Evolutionary conservation across 2,329 filamentous ascomycete species (phyloP), one percentile per base, ranked within the genome.

Genomic region (Graphium sp.): DNA sequence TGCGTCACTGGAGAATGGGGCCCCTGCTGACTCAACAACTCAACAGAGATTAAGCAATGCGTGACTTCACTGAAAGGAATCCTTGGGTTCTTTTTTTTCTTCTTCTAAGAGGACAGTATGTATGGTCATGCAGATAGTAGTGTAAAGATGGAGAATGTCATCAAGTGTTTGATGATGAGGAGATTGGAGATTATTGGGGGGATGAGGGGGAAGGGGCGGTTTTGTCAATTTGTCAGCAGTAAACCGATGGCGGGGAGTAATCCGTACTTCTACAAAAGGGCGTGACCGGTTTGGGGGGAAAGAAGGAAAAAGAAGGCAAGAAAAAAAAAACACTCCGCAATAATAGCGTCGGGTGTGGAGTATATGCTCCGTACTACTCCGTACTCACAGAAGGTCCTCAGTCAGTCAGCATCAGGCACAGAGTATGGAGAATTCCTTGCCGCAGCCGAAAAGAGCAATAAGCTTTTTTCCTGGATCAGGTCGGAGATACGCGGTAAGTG

Each of bases 201-300:
- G 22, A 15, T 21, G 26, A 31, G 32, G 25, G 21, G 21, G 17
- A 9, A 24, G n/a, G 17, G 22, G 22, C 14, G 6, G 10, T n/a
- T 22, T 34, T 31, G 22, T 33, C 35, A 35, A 37, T 37, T 37
- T 37, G 37, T 39, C 34, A 39, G 37, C 37, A 32, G 24, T 11
- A 23, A 28, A 27, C 11, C 13, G 14, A 18, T n/a, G 13, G 28
- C 18, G 28, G 28, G 20, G 19, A 7, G n/a, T n/a, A n/a, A n/a
- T n/a, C n/a, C n/a, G n/a, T n/a, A n/a, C n/a, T n/a, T n/a, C n/a
- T n/a, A n/a, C n/a, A 11, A 5, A 17, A 24, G 14, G 7, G 15
- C 5, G 5, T 22, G 19, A 22, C 7, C 22, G 9, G 18, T 11
- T 5, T 10, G 13, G 12, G 13, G 13, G 23, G n/a, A 19, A 13